Conservation (phyloP, 179 eudicot genomes). For the Corrigiola litoralis region DNA sequence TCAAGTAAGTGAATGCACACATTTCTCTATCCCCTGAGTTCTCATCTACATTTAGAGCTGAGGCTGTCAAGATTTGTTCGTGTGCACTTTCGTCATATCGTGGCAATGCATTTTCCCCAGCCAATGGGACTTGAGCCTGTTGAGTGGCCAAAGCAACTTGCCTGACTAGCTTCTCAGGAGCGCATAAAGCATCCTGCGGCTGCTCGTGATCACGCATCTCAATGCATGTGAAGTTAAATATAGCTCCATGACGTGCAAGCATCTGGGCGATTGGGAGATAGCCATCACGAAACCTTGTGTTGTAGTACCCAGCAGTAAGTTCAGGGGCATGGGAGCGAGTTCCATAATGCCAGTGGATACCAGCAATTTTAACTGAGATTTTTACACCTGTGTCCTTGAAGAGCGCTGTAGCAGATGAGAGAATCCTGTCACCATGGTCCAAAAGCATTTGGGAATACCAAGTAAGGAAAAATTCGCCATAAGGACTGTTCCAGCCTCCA, state of each 20-base stretch:
- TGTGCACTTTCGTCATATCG: slow-evolving; percentile 77
- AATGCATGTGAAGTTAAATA: slow-evolving; percentile 91
- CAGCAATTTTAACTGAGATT: slow-evolving; percentile 85
- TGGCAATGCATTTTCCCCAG: slow-evolving; percentile 91
- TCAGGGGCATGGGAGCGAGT: slow-evolving; percentile 94
- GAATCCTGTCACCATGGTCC: slow-evolving; percentile 75
- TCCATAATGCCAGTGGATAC: slow-evolving; percentile 98
- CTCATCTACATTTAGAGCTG: slow-evolving; percentile 44
- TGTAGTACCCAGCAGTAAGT: slow-evolving; percentile 95
- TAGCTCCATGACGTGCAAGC: slow-evolving; percentile 75
- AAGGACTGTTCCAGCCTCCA: slow-evolving; percentile 70
- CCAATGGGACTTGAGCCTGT: slow-evolving; percentile 62
- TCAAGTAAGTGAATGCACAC: slow-evolving; percentile 92
- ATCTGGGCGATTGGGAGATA: slow-evolving; percentile 85
- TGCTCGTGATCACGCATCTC: slow-evolving; percentile 98
- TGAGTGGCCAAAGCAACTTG: slow-evolving; percentile 77
- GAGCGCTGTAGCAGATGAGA: slow-evolving; percentile 48
- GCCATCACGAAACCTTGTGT: slow-evolving; percentile 79
- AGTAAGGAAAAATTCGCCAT: slow-evolving; percentile 89
- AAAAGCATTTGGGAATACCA: slow-evolving; percentile 96
- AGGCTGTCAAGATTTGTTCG: slow-evolving; percentile 63
- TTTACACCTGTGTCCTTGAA: slow-evolving; percentile 55
- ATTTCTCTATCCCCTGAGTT: slow-evolving; percentile 46
- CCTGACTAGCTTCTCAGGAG: slow-evolving; percentile 84
- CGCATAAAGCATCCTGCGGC: slow-evolving; percentile 87